Conservation (phyloP, 306 rosid genomes). For the Citrullus colocynthis region DNA sequence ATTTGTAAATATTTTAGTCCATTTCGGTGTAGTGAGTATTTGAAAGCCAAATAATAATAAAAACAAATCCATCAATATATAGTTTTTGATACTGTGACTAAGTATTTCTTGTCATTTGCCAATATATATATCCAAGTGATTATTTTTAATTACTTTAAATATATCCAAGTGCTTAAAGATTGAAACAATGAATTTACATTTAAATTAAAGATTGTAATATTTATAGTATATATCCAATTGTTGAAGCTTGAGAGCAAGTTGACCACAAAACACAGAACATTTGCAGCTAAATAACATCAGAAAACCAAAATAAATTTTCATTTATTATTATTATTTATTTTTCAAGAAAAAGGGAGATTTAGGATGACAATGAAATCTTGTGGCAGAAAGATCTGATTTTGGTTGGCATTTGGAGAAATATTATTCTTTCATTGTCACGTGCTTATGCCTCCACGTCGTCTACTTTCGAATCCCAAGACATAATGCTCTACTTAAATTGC, state of each 20-base stretch:
- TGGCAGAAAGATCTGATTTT: slow-evolving; percentile 2
- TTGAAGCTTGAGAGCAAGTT: not conserved
- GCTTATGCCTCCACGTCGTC: not conserved
- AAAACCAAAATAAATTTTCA: not conserved
- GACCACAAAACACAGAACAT: not conserved
- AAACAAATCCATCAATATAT: no score
- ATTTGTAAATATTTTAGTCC: no score
- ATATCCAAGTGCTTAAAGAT: no score
- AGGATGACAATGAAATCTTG: slow-evolving; percentile 2
- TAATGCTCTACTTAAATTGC: not conserved
- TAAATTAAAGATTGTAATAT: no score
- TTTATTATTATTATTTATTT: no score
- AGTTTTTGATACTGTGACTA: not conserved
- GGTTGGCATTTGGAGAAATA: not conserved
- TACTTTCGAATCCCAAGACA: not conserved
- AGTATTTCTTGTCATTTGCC: no score
- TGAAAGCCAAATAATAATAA: no score
- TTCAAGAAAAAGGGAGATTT: not conserved
- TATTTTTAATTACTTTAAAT: no score
- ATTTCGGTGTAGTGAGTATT: no score
- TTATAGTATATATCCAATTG: not conserved
- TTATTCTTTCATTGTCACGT: slow-evolving; percentile 1
- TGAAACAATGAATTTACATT: no score
- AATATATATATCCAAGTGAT: not conserved
- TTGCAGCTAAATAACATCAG: not conserved